Conservation (phyloP, 805 yeast species). For the Metschnikowia henanensis region DNA sequence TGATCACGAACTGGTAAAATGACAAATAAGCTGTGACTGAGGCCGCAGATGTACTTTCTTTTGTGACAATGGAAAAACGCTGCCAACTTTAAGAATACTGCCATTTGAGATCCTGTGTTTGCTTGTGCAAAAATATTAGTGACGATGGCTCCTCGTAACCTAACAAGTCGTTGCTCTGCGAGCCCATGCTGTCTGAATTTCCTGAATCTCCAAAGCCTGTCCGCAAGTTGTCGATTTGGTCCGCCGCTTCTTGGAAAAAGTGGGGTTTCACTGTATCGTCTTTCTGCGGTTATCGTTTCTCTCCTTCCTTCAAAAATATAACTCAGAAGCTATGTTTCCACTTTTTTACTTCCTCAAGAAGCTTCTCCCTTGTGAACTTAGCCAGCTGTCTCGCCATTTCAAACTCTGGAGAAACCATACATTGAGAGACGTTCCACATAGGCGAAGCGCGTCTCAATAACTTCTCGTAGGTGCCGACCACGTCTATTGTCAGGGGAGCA, state of each 20-base stretch:
- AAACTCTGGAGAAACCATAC: not conserved
- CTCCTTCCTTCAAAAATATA: not conserved
- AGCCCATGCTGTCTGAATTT: conserved; percentile 20
- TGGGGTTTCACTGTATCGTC: too few species aligned
- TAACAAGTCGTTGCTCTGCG: conserved; percentile 13
- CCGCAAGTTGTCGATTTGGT: conserved; percentile 51
- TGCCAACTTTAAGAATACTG: conserved; percentile 40
- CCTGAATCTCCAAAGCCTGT: conserved; percentile 30
- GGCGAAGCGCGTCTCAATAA: not conserved
- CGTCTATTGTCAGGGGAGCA: not conserved
- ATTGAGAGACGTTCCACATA: not conserved
- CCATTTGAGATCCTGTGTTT: too few species aligned
- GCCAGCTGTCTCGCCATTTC: not conserved
- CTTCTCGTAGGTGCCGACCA: not conserved
- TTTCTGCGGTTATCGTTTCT: too few species aligned
- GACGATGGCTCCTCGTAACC: too few species aligned
- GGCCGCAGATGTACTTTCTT: conserved; percentile 34
- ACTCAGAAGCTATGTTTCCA: conserved; percentile 6
- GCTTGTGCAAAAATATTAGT: too few species aligned
- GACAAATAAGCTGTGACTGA: conserved; percentile 37
- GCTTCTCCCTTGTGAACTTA: not conserved
- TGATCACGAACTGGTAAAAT: conserved; percentile 39
- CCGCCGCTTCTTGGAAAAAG: conserved; percentile 67
- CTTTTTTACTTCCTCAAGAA: conserved; percentile 1
- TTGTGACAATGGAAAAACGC: conserved; percentile 42